Percentiles rank a stretch among this genome's conserved stretches.
Evolutionary conservation across 108 stramenopile species (phyloP).

Genomic region (Cyclotella atomus): DNA sequence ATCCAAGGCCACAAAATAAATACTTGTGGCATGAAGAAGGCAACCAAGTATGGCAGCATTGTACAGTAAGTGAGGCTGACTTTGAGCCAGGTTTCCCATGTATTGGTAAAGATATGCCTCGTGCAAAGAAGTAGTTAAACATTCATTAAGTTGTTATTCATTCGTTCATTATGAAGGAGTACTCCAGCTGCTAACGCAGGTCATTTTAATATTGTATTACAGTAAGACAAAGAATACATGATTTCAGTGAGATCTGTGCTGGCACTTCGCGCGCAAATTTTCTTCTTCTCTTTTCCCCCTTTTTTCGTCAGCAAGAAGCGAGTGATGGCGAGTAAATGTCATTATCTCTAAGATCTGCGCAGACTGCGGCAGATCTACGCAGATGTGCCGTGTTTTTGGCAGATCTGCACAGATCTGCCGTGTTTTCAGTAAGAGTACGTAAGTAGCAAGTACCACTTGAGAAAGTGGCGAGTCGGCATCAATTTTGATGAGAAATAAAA

Average conservation of each 20-base stretch:
- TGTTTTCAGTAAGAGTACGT: no score
- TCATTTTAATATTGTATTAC: not conserved
- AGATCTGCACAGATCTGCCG: no score
- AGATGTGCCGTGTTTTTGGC: no score
- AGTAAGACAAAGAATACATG: not conserved
- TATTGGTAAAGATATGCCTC: not conserved
- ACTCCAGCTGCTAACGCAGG: no score
- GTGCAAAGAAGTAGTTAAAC: not conserved
- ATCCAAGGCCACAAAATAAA: not conserved
- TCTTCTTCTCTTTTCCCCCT: conserved; percentile 7
- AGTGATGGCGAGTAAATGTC: no score
- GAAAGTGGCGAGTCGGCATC: no score
- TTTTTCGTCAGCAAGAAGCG: no score
- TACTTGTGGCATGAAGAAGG: not conserved
- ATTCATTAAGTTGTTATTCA: not conserved
- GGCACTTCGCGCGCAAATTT: not conserved
- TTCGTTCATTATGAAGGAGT: no score
- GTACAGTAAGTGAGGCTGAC: not conserved
- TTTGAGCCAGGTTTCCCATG: conserved; percentile 1
- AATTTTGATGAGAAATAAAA: no score
- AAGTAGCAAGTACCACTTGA: no score
- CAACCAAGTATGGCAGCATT: not conserved
- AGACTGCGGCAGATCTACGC: no score
- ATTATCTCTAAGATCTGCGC: no score
- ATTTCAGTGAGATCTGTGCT: not conserved